Conservation (phyloP, 148 eudicot genomes). For the Polygonum maritimum region DNA sequence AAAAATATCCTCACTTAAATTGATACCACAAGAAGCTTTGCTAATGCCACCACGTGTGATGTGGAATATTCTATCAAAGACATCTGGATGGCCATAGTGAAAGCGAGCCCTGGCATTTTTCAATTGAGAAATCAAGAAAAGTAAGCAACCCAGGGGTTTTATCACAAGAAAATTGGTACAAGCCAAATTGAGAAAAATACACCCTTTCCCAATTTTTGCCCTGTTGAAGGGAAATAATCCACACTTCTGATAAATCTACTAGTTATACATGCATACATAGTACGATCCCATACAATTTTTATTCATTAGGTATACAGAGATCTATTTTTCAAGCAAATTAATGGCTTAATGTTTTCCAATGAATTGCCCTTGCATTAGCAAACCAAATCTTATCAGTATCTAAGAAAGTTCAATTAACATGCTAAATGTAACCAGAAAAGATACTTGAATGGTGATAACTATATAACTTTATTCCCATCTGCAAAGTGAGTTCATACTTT, state of each 20-base stretch:
- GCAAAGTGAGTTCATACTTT: slow-evolving; percentile 40
- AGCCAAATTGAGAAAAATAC: background rate
- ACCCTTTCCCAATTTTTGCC: background rate
- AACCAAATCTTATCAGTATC: background rate
- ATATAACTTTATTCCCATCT: background rate
- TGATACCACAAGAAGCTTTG: slow-evolving; percentile 48
- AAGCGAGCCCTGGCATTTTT: slow-evolving; percentile 56
- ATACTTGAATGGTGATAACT: background rate
- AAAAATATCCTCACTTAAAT: slow-evolving; percentile 56
- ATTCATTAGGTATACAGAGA: background rate
- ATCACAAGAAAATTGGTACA: background rate
- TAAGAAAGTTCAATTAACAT: background rate
- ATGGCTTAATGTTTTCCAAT: background rate
- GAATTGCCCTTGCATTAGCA: background rate
- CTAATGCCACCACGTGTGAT: slow-evolving; percentile 74
- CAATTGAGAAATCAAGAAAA: background rate
- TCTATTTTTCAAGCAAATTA: background rate
- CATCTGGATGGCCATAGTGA: slow-evolving; percentile 98
- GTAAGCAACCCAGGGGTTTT: background rate
- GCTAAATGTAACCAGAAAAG: background rate
- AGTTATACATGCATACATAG: background rate
- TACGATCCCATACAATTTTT: background rate
- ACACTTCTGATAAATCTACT: background rate
- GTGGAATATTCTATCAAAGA: slow-evolving; percentile 81
- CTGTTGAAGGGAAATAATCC: background rate